Percentiles rank a stretch among this genome's conserved stretches.
Evolutionary conservation across 2,329 filamentous ascomycete genomes (phyloP).

Genomic region (Aspergillus udagawae): DNA sequence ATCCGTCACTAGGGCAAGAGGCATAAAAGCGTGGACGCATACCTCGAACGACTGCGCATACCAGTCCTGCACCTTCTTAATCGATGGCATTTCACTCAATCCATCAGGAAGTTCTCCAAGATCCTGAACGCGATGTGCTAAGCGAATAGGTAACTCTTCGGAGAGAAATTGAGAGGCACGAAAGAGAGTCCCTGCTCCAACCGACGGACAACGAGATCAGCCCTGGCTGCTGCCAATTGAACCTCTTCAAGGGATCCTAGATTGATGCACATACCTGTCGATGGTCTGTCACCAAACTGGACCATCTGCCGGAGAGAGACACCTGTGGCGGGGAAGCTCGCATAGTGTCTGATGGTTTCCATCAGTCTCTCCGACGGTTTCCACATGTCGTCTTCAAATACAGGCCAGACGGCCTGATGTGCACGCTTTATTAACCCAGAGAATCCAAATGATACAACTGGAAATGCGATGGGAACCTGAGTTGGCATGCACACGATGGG

Average conservation of each 20-base stretch:
- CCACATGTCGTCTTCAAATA: slow-evolving; percentile 64
- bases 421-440: slow-evolving; percentile 5
- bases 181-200: slow-evolving; percentile 75
- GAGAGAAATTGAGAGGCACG: slow-evolving; percentile 97
- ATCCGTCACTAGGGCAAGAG: neutral
- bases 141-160: slow-evolving; percentile 93
- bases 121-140: slow-evolving; percentile 95
- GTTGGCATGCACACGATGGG: neutral
- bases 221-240: slow-evolving; percentile 1
- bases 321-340: slow-evolving; percentile 92
- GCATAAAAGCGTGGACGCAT: slow-evolving; percentile 32
- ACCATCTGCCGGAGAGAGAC: slow-evolving; percentile 98
- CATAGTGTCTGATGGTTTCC: slow-evolving; percentile 96
- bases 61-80: slow-evolving; percentile 93
- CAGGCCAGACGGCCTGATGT: slow-evolving; percentile 27
- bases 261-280: slow-evolving; percentile 60
- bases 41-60: slow-evolving; percentile 99
- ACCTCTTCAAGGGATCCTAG: neutral
- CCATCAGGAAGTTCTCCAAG: slow-evolving; percentile 89
- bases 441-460: neutral
- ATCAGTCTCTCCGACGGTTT: slow-evolving; percentile 85
- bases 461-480: neutral
- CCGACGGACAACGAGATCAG: slow-evolving; percentile 12
- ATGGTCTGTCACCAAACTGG: slow-evolving; percentile 92
- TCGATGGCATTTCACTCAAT: slow-evolving; percentile 95